These are phyloP conservation scores for Amphicarpaea edgeworthii DNA, from an alignment of 306 rosid species.

Conservation along the genomic window DNA sequence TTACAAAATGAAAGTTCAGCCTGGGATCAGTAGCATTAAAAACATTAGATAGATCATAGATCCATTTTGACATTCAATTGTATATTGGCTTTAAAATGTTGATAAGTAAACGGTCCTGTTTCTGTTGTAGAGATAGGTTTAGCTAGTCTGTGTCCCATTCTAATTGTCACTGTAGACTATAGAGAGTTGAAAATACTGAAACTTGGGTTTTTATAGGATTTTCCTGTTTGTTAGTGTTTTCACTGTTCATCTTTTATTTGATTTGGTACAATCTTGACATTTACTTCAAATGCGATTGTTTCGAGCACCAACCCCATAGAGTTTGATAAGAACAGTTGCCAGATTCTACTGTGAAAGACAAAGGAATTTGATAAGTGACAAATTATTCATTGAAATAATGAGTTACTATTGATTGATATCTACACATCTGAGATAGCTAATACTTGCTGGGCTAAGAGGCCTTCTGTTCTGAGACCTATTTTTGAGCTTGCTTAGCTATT, in stretches of 20 bases:
- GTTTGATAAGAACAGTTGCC: not conserved
- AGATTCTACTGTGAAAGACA: not conserved
- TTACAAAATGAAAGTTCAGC: not conserved
- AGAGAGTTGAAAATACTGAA: constrained; percentile 12
- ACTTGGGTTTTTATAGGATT: constrained; percentile 9
- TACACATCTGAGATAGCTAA: not conserved
- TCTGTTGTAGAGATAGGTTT: constrained; percentile 21
- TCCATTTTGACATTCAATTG: constrained; percentile 11
- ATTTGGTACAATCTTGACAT: constrained; percentile 1
- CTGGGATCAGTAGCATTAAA: not conserved
- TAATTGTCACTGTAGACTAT: not conserved
- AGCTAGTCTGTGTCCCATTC: not conserved
- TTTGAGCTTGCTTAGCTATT: not conserved
- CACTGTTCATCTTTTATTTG: constrained; percentile 7
- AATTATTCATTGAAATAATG: not conserved
- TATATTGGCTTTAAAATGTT: constrained; percentile 27
- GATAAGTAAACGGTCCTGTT: not conserved
- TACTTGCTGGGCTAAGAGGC: not conserved
- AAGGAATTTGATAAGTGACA: not conserved
- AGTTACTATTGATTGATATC: not conserved
- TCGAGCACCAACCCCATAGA: not conserved
- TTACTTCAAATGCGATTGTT: constrained; percentile 18
- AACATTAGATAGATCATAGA: constrained; percentile 27
- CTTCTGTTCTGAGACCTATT: not conserved
- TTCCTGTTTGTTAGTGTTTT: not conserved